Evolutionary conservation across 257 asterid species (phyloP), one percentile per base, ranked within the genome.

Genomic region (Scutellaria barbata): DNA sequence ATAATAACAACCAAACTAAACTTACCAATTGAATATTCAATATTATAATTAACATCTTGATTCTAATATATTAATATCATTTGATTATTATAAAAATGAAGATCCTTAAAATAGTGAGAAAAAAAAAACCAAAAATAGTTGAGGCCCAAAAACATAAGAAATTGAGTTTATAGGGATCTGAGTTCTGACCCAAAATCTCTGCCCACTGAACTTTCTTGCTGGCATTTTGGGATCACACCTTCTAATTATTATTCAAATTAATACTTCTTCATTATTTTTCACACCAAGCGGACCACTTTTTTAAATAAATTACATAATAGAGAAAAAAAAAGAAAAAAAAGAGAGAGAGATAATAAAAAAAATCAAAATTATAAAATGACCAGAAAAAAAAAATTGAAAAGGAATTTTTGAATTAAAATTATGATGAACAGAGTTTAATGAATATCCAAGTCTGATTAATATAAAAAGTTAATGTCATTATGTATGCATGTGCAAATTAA

Each of bases 131-230:
- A 56, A 10, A 54, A 79, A 56, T 1, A 43, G 63, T 17, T 2
- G 55, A 72, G 58, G 54, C 65, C 72, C 54, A 70, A 55, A 74
- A 52, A 52, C 69, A 58, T 42, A 63, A 73, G 62, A 50, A 64
- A 58, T 40, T 62, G 76, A 37, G 50, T 62, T 72, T 12, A 3
- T 76, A 22, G 81, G 76, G 73, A 73, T 79, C 62, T 60, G 82
- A 66, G 69, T 25, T 43, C 81, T 80, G 85, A 68, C 66, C 76
- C 80, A 66, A 72, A 74, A 71, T 76, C 76, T 71, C 64, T 74
- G 76, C 72, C 61, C 73, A 70, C 77, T 73, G 72, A 70, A 35
- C 76, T 64, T 54, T 58, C 60, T 35, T 43, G 75, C 81, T 75
- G 77, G 63, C 71, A 71, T 60, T 73, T 73, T 53, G 76, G 79